phyloP scores from a whole-genome alignment of 805 yeast genomes.

The Komagataella ulmi region DNA sequence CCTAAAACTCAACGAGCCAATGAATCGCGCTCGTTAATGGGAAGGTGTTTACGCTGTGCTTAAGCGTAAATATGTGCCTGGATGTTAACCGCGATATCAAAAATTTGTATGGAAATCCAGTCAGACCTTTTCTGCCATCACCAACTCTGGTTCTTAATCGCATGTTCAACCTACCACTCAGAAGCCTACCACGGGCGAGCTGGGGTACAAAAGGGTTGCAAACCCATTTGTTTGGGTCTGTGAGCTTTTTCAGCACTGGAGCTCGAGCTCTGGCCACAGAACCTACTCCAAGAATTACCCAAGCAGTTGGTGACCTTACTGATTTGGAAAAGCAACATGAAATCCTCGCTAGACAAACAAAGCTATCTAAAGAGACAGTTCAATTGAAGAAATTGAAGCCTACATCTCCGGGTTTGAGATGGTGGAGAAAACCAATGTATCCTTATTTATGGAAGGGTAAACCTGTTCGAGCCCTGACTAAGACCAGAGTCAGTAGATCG shows the following conservation, averaged over 20 bases:
- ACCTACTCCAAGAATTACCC: conserved; percentile 21
- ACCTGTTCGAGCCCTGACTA: conserved; percentile 67
- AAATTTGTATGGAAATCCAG: not conserved
- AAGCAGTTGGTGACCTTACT: conserved; percentile 37
- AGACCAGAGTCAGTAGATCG: conserved; percentile 55
- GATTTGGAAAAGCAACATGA: conserved; percentile 73
- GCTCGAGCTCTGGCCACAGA: conserved; percentile 19
- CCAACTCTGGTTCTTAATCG: not conserved
- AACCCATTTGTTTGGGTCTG: not conserved
- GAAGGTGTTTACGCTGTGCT: not conserved
- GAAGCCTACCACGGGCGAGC: not conserved
- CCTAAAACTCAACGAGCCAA: not conserved
- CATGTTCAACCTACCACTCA: not conserved
- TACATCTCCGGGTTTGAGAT: conserved; percentile 74
- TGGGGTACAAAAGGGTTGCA: not conserved
- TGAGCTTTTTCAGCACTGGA: conserved; percentile 8
- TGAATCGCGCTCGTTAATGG: not conserved
- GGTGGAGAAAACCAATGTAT: conserved; percentile 82
- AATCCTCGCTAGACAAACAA: conserved; percentile 56
- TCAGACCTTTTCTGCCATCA: not conserved
- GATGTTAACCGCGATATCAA: not conserved
- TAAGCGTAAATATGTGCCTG: not conserved
- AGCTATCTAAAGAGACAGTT: conserved; percentile 56
- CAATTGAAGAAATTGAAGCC: conserved; percentile 68
- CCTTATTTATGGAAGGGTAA: conserved; percentile 78